A percentile compares a stretch with the other conserved stretches of the same genome.
phyloP scores from a whole-genome alignment of 345 rosid species.

The Mangifera indica region DNA sequence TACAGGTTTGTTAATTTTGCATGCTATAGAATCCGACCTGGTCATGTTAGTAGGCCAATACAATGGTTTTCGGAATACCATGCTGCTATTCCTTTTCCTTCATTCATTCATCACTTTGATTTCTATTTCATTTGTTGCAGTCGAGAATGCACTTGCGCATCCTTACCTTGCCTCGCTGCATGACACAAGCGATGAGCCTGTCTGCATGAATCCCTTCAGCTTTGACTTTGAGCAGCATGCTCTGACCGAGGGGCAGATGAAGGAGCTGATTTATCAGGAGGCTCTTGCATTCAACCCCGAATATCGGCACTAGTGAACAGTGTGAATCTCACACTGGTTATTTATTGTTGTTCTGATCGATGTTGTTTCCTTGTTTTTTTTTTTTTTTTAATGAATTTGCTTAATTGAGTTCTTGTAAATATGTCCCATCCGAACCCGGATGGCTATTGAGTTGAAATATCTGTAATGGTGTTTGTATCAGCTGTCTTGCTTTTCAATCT shows the following conservation, averaged over 20 bases:
- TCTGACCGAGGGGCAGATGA: conserved; percentile 69
- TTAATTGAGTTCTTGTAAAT: conserved; percentile 38
- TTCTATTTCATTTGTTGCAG: conserved; percentile 33
- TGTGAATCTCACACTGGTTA: conserved; percentile 1
- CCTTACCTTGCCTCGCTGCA: conserved; percentile 65
- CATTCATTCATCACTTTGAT: not conserved
- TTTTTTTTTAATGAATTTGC: not conserved
- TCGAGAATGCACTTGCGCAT: conserved; percentile 82
- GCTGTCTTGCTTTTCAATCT: conserved; percentile 11
- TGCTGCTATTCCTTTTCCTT: not conserved
- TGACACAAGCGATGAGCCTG: conserved; percentile 74
- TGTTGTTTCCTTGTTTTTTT: conserved; percentile 22
- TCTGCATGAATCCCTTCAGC: conserved; percentile 65
- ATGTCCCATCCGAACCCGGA: conserved; percentile 33
- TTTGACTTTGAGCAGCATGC: conserved; percentile 75
- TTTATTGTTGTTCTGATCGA: conserved; percentile 18
- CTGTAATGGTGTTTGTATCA: conserved; percentile 35
- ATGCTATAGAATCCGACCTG: too few relatives aligned
- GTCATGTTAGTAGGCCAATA: too few relatives aligned
- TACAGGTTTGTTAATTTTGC: conserved; percentile 51
- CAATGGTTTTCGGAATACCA: not conserved
- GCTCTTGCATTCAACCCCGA: conserved; percentile 84
- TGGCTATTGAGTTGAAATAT: conserved; percentile 33
- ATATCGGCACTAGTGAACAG: conserved; percentile 43
- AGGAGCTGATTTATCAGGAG: conserved; percentile 76